Evolutionary conservation across 2,329 filamentous ascomycete species (phyloP).

Genomic region (Canariomyces notabilis): DNA sequence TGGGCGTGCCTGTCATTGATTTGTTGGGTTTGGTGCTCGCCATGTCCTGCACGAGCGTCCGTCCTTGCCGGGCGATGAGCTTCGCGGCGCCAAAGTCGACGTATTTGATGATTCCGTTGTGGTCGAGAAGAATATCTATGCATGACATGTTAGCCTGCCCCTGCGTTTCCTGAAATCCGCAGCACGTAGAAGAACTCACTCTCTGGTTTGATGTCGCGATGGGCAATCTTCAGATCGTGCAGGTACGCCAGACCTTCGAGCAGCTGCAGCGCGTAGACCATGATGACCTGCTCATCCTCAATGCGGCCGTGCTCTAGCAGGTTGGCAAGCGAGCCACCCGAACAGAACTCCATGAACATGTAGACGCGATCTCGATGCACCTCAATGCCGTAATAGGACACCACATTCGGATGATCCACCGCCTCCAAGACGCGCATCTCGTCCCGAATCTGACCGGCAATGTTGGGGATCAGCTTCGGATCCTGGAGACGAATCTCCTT

Average conservation of each 20-base stretch:
- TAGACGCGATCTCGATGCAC: slow-evolving; percentile 99
- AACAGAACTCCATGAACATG: slow-evolving; percentile 99
- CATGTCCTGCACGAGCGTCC: slow-evolving; percentile 68
- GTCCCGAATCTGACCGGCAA: slow-evolving; percentile 89
- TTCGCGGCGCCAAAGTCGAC: slow-evolving; percentile 98
- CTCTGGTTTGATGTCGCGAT: slow-evolving; percentile 97
- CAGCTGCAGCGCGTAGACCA: slow-evolving; percentile 92
- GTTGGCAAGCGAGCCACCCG: slow-evolving; percentile 83
- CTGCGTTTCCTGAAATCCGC: not conserved
- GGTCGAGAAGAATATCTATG: slow-evolving; percentile 91
- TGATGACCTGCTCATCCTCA: slow-evolving; percentile 95
- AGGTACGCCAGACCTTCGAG: slow-evolving; percentile 91
- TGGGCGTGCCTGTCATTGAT: slow-evolving; percentile 95
- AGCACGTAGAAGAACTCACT: slow-evolving; percentile 65
- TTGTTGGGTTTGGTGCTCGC: slow-evolving; percentile 65
- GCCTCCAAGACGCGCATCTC: slow-evolving; percentile 97
- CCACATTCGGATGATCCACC: slow-evolving; percentile 94
- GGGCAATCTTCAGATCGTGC: slow-evolving; percentile 85
- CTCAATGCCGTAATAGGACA: slow-evolving; percentile 96
- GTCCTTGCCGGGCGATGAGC: slow-evolving; percentile 88
- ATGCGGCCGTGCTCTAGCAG: slow-evolving; percentile 93
- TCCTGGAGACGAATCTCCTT: slow-evolving; percentile 98
- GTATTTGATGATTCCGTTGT: slow-evolving; percentile 98
- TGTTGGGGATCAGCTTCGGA: slow-evolving; percentile 89
- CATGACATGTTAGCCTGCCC: slow-evolving; percentile 38